Evolutionary conservation across 2,329 filamentous ascomycete genomes (phyloP).

Genomic region (Botryotinia calthae): DNA sequence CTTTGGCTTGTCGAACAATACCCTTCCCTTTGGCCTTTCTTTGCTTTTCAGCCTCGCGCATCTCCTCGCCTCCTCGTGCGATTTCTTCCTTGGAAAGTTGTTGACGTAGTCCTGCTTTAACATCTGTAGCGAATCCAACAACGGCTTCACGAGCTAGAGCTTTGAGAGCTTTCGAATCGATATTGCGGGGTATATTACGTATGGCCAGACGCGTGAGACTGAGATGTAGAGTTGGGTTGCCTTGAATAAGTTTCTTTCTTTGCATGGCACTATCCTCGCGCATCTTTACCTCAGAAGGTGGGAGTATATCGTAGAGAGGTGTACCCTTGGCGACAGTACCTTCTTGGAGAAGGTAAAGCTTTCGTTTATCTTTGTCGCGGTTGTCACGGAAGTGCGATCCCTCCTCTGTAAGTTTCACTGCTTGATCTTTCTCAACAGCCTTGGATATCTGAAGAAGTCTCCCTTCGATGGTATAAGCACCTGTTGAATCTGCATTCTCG

Average conservation of each 20-base stretch:
- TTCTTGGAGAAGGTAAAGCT: slow-evolving; percentile 83
- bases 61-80: slow-evolving; percentile 72
- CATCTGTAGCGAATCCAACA: slow-evolving; percentile 89
- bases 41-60: slow-evolving; percentile 74
- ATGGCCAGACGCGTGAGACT: slow-evolving; percentile 87
- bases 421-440: slow-evolving; percentile 82
- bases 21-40: slow-evolving; percentile 81
- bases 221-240: slow-evolving; percentile 84
- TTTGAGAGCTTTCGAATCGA: slow-evolving; percentile 86
- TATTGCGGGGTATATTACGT: slow-evolving; percentile 81
- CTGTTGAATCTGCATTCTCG: slow-evolving; percentile 75
- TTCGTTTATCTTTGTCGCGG: slow-evolving; percentile 81
- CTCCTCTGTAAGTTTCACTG: slow-evolving; percentile 69
- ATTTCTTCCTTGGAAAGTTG: slow-evolving; percentile 89
- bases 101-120: slow-evolving; percentile 71
- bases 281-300: slow-evolving; percentile 79
- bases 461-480: slow-evolving; percentile 86
- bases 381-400: slow-evolving; percentile 61
- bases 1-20: slow-evolving; percentile 87
- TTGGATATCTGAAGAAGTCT: slow-evolving; percentile 80
- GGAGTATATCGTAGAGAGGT: slow-evolving; percentile 71
- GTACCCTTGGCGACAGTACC: slow-evolving; percentile 78
- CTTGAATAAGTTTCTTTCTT: slow-evolving; percentile 84
- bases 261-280: slow-evolving; percentile 83
- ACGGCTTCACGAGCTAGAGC: slow-evolving; percentile 87